Percentiles rank a stretch among this genome's conserved stretches.
phyloP scores from a whole-genome alignment of 805 yeast genomes.

The Starmerella vitae region DNA sequence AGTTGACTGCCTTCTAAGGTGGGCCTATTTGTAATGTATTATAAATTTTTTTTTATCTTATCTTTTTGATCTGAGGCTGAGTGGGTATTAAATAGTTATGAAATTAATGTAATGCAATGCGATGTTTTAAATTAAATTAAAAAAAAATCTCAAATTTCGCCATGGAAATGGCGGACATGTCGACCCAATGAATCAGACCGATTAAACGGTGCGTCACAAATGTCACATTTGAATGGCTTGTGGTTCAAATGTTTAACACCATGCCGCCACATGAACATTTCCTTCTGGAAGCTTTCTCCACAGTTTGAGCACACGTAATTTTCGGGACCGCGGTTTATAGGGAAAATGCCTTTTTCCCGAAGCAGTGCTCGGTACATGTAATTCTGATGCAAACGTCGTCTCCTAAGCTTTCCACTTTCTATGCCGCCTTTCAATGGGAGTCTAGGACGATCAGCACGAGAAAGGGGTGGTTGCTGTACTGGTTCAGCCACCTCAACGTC shows the following conservation, averaged over 20 bases:
- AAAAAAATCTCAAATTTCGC: no score
- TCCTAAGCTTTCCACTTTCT: neutral
- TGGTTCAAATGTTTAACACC: constrained; percentile 12
- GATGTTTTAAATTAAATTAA: no score
- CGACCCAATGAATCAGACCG: constrained; percentile 13
- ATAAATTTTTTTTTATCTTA: no score
- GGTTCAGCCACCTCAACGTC: no score
- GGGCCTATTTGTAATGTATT: no score
- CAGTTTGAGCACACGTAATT: constrained; percentile 9
- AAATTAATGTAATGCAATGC: no score
- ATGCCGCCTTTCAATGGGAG: no score
- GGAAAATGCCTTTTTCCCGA: constrained; percentile 8
- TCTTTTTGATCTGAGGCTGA: no score
- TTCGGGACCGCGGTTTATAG: neutral
- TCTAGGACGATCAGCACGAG: no score
- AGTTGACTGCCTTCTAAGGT: no score
- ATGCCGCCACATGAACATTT: constrained; percentile 16
- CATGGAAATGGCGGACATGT: constrained; percentile 4
- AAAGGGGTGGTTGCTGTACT: no score
- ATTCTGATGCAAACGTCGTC: constrained; percentile 9
- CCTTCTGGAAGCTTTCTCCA: constrained; percentile 6
- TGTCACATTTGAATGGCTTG: constrained; percentile 12
- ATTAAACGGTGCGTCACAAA: constrained; percentile 7
- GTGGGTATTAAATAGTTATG: no score
- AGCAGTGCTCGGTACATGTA: constrained; percentile 7